A percentile compares a stretch with the other conserved stretches of the same genome.
Evolutionary conservation across 1,284 basidiomycete species (phyloP).

Genomic region (Papiliotrema terrestris): DNA sequence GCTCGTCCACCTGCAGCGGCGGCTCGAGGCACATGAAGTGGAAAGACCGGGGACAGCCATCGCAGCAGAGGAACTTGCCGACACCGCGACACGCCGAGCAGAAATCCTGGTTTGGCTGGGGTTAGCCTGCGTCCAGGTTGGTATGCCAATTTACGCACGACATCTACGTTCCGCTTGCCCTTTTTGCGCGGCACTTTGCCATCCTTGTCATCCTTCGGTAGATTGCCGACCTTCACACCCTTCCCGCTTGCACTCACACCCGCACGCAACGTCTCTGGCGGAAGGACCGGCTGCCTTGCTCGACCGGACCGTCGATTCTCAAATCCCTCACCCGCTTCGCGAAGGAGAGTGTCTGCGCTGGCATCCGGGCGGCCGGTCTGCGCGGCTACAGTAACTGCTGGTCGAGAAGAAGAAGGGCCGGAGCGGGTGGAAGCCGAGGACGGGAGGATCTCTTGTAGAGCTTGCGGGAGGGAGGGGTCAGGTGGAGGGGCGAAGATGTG

Average conservation of each 20-base stretch:
- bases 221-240: slow-evolving; percentile 37
- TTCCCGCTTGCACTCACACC: slow-evolving; percentile 40
- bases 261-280: slow-evolving; percentile 20
- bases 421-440: not conserved
- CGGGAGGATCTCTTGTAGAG: slow-evolving; percentile 13
- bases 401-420: not conserved
- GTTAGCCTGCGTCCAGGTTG: not conserved
- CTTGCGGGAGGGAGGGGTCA: slow-evolving; percentile 17
- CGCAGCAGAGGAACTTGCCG: slow-evolving; percentile 85
- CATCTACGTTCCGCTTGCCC: slow-evolving; percentile 21
- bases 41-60: slow-evolving; percentile 93
- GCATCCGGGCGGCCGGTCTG: not conserved
- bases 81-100: slow-evolving; percentile 80
- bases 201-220: slow-evolving; percentile 7
- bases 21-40: slow-evolving; percentile 96
- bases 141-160: not conserved
- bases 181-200: slow-evolving; percentile 18
- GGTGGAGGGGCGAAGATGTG: slow-evolving; percentile 31
- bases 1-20: slow-evolving; percentile 80
- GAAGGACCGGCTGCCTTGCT: slow-evolving; percentile 7
- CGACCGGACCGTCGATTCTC: slow-evolving; percentile 20
- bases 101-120: slow-evolving; percentile 83
- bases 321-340: slow-evolving; percentile 27
- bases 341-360: slow-evolving; percentile 19
- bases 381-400: not conserved